These are phyloP conservation scores for Microbotryum silenes-acaulis DNA, from an alignment of 1,284 basidiomycete genomes.

Conservation along the genomic window DNA sequence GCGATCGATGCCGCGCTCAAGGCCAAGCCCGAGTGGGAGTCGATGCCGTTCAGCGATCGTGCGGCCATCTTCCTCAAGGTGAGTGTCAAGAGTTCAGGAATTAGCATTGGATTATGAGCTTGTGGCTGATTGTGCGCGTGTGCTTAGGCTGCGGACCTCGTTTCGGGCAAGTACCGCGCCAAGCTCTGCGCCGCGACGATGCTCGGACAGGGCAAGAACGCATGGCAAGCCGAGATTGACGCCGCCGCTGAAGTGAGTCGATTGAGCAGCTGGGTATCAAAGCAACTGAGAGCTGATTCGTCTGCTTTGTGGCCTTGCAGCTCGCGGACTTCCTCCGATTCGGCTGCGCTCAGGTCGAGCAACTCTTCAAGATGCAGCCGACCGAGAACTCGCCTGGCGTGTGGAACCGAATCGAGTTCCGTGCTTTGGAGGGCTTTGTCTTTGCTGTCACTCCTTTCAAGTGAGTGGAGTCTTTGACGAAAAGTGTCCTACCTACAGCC, in stretches of 20 bases:
- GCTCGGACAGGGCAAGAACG: slow-evolving; percentile 97
- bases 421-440: slow-evolving; percentile 93
- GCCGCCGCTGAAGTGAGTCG: slow-evolving; percentile 81
- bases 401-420: slow-evolving; percentile 98
- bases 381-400: slow-evolving; percentile 73
- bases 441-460: slow-evolving; percentile 97
- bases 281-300: not conserved
- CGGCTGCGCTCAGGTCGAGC: slow-evolving; percentile 92
- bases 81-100: not conserved
- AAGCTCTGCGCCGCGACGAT: slow-evolving; percentile 92
- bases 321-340: slow-evolving; percentile 92
- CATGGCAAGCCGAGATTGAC: slow-evolving; percentile 99
- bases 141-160: slow-evolving; percentile 71
- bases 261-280: not conserved
- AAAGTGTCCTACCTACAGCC: not conserved
- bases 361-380: slow-evolving; percentile 86
- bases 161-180: slow-evolving; percentile 62
- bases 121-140: too few species aligned
- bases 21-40: slow-evolving; percentile 83
- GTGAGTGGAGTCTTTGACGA: slow-evolving; percentile 46
- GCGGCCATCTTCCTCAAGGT: slow-evolving; percentile 93
- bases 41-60: slow-evolving; percentile 82
- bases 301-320: slow-evolving; percentile 43
- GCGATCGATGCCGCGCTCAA: slow-evolving; percentile 84
- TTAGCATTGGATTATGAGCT: not conserved